Base-by-base conservation (phyloP, 2,329 filamentous ascomycete species). In the Fusarium chlamydosporum region DNA sequence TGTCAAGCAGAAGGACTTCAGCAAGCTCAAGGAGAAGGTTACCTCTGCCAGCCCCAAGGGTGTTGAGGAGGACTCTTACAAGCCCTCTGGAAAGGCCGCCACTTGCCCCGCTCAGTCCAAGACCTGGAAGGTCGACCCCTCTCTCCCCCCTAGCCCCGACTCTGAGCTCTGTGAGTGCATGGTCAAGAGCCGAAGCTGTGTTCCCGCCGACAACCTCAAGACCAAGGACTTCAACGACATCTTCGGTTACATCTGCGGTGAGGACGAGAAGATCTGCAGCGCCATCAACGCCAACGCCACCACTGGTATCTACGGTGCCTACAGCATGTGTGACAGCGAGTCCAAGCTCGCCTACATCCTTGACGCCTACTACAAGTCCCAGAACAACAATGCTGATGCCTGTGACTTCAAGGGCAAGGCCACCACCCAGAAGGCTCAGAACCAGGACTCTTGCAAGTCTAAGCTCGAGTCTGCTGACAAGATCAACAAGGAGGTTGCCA, bases 131-230 rank as follows among this genome's bases (percentile, higher is more conserved):
- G 80, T 78, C 42, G 84, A 86, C 65, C 83, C 85, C 42, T 83
- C 82, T 60, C 92, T 99, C 34, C 96, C 96, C 29, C 95, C 94
- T 11, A 88, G 87, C 12, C 94, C 94, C 68, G 93, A 98, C 82
- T 76, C 87, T 45, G 76, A 88, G 43, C 89, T 97, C 46, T 99
- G 96, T 86, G 80, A 85, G 60, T 99, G 96, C 88, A 97, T 97
- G 92, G 86, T 88, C 79, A 83, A 87, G 68, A 89, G 88, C 43
- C 83, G 97, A 59, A 82, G 83, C 61, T 99, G 96, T 82, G 85
- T 86, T 29, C 88, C 93, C 64, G 83, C 86, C 45, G 79, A 84
- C 46, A 79, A 80, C 72, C 81, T 93, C 26, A 82, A 85, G 68
- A 78, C 82, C 50, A 83, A 89, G 55, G 81, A 88, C 58, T 91